Evolutionary conservation across 805 yeast genomes (phyloP), one percentile per base, ranked within the genome.

Genomic region (Citeromyces nyonsensis): DNA sequence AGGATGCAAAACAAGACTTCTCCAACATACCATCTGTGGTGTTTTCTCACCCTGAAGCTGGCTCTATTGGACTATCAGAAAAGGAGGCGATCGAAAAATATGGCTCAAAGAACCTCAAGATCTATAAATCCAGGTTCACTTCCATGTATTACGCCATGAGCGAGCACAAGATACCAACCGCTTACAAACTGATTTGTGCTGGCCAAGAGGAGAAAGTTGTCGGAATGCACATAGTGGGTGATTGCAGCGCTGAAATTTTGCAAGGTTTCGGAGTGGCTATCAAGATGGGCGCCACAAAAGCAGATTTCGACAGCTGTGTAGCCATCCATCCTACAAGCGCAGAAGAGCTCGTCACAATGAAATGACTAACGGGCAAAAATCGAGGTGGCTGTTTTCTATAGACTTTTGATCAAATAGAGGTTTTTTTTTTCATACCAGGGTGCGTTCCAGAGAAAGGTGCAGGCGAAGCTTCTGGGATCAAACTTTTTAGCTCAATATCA

Each of bases 271-370:
- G 97, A 37, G 98, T 86, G 34, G 98, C 98, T 32, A 62, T 91
- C 41, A 86, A 86, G 61, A 91, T 91, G 98, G 99, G 99, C 24
- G 98, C 98, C 28, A 91, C 99, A 25, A 91, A 91, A 64, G 72
- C 71, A 30, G 96, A 91, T 54, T 91, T 91, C 42, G 99, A 91
- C 58, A 74, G 62, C 53, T 82, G 93, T 61, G 97, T 91, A 29
- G 99, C 99, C 25, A 91, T 91, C 51, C 99, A 91, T 54, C 99
- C 99, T 40, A 91, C 98, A 2, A 73, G 93, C 42, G 98, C 98
- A 28, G 99, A 91, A 62, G 99, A 91, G 61, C 58, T 91, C 32
- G 99, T 91, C 26, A 91, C 99, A 14, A 59, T 81, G 71, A 63
- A 18, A 18, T 18, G 22, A 57, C 32, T 65, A 50, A 40, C 22